phyloP scores from a whole-genome alignment of 2,329 filamentous ascomycete species.

The Exophiala lecanii-corni region DNA sequence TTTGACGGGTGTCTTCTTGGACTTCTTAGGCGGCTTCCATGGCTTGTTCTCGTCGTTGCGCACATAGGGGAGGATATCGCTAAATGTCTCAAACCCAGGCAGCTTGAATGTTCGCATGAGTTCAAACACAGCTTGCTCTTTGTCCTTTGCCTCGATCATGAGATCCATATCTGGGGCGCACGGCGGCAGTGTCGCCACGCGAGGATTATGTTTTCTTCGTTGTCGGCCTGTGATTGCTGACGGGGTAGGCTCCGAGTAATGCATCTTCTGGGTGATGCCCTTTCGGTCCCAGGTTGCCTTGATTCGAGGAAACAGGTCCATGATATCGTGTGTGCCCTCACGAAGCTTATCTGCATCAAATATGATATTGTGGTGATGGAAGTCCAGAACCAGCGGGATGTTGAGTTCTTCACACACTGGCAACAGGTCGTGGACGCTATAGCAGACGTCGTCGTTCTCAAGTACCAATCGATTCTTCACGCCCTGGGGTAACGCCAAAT shows the following conservation, averaged over 20 bases:
- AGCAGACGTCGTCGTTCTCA: slow-evolving; percentile 91
- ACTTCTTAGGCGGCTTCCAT: slow-evolving; percentile 45
- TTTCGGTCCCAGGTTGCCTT: slow-evolving; percentile 79
- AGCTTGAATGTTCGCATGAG: slow-evolving; percentile 85
- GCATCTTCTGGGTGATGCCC: slow-evolving; percentile 88
- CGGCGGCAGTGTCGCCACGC: slow-evolving; percentile 75
- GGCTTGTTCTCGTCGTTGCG: slow-evolving; percentile 69
- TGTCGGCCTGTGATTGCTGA: slow-evolving; percentile 73
- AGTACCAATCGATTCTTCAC: slow-evolving; percentile 79
- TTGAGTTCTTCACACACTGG: slow-evolving; percentile 90
- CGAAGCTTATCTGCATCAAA: slow-evolving; percentile 69
- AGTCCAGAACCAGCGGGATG: slow-evolving; percentile 88
- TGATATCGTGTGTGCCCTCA: slow-evolving; percentile 81
- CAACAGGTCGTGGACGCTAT: slow-evolving; percentile 85
- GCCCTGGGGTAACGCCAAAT: slow-evolving; percentile 59
- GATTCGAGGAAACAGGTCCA: slow-evolving; percentile 69
- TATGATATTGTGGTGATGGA: slow-evolving; percentile 91
- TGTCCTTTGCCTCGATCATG: slow-evolving; percentile 99
- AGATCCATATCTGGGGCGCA: slow-evolving; percentile 81
- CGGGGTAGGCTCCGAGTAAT: slow-evolving; percentile 79
- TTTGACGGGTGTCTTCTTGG: slow-evolving; percentile 33
- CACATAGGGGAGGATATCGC: slow-evolving; percentile 71
- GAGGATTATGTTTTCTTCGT: slow-evolving; percentile 76
- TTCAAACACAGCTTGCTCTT: slow-evolving; percentile 93
- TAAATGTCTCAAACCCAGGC: slow-evolving; percentile 70